phyloP scores from a whole-genome alignment of 164 flowering plant genomes.

The Macadamia integrifolia region DNA sequence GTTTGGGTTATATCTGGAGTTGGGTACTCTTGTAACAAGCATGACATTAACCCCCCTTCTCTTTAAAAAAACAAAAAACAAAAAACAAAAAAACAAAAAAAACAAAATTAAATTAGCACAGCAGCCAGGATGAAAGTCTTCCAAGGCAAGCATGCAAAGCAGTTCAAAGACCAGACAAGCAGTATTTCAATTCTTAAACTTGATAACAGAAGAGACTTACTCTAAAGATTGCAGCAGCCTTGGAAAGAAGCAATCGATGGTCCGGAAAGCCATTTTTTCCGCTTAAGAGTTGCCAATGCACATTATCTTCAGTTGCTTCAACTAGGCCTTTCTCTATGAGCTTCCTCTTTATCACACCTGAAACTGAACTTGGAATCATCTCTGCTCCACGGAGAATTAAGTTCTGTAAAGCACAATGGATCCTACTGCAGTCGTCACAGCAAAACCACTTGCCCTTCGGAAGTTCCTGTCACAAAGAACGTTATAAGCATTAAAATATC shows the following conservation, averaged over 20 bases:
- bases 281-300: slow-evolving; percentile 69
- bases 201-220: slow-evolving; percentile 31
- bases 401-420: slow-evolving; percentile 42
- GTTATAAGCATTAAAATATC: not conserved
- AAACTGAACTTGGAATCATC: slow-evolving; percentile 41
- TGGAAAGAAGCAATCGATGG: slow-evolving; percentile 58
- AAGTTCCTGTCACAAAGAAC: slow-evolving; percentile 48
- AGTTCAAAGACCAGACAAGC: no score
- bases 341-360: slow-evolving; percentile 36
- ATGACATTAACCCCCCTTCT: no score
- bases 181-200: no score
- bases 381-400: slow-evolving; percentile 39
- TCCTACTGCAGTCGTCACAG: slow-evolving; percentile 56
- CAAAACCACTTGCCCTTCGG: slow-evolving; percentile 93
- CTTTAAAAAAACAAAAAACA: no score
- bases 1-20: no score
- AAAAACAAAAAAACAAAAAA: no score
- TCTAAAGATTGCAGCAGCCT: slow-evolving; percentile 75
- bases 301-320: slow-evolving; percentile 26
- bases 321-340: slow-evolving; percentile 37
- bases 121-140: no score
- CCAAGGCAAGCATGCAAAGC: no score
- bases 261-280: slow-evolving; percentile 62
- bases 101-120: no score
- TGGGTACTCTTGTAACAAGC: no score